Evolutionary conservation across 805 yeast species (phyloP).

Genomic region (Wickerhamiella azyma): DNA sequence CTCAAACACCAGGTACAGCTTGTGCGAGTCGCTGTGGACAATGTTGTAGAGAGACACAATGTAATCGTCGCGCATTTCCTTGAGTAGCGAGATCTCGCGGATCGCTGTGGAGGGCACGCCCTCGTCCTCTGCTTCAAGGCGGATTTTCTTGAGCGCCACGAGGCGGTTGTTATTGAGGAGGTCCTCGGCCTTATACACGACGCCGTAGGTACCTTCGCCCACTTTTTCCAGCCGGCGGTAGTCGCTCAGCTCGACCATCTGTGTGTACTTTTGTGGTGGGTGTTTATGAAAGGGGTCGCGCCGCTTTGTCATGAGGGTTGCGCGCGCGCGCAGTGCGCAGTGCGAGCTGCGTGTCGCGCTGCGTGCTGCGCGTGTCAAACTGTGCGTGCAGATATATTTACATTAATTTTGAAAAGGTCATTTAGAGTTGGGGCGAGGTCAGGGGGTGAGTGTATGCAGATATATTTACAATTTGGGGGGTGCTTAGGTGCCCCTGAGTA

Average conservation of each 20-base stretch:
- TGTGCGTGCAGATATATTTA: background rate
- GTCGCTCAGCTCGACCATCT: conserved; percentile 78
- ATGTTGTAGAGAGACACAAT: conserved; percentile 86
- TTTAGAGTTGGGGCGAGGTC: background rate
- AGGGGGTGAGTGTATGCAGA: background rate
- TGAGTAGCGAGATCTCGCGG: conserved; percentile 84
- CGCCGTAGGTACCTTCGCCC: conserved; percentile 97
- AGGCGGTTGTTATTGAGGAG: conserved; percentile 79
- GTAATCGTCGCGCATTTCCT: conserved; percentile 87
- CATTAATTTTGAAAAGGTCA: too few relatives aligned
- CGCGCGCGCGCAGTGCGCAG: too few relatives aligned
- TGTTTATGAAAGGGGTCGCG: background rate
- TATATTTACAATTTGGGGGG: too few relatives aligned
- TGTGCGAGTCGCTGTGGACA: conserved; percentile 87
- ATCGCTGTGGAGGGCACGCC: conserved; percentile 98
- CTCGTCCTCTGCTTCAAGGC: conserved; percentile 92
- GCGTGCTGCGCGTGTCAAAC: too few relatives aligned
- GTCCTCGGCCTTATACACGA: conserved; percentile 91
- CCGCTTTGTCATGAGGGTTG: too few relatives aligned
- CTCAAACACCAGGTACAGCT: conserved; percentile 85
- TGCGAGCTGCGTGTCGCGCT: too few relatives aligned
- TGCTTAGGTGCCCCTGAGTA: too few relatives aligned
- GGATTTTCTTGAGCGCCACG: conserved; percentile 89
- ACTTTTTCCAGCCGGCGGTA: conserved; percentile 90
- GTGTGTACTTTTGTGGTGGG: background rate